Percentiles rank a stretch among this genome's conserved stretches.
These are phyloP conservation scores for Glebionis coronaria DNA, from an alignment of 129 eudicot species.

Conservation along the genomic window DNA sequence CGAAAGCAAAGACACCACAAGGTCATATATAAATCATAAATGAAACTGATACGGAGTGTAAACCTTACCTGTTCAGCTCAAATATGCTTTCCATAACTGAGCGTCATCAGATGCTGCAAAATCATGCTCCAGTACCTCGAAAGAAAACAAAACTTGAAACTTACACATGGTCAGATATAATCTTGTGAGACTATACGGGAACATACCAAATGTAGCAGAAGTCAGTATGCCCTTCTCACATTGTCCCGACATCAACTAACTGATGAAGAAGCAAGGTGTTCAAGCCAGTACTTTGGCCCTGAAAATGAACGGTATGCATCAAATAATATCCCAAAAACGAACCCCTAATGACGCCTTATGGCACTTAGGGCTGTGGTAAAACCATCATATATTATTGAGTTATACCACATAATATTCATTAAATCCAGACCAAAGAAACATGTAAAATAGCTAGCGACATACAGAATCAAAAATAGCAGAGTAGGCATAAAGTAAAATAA, in stretches of 20 bases:
- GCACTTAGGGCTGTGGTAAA: constrained; percentile 9
- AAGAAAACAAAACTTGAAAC: too few relatives aligned
- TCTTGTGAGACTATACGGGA: background rate
- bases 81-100: too few relatives aligned
- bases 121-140: too few relatives aligned
- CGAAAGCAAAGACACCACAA: too few relatives aligned
- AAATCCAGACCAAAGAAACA: constrained; percentile 10
- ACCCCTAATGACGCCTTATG: constrained; percentile 10
- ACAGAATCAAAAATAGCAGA: background rate
- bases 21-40: too few relatives aligned
- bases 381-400: background rate
- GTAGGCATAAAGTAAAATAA: too few relatives aligned
- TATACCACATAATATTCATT: background rate
- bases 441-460: background rate
- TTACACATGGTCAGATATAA: background rate
- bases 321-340: constrained; percentile 28
- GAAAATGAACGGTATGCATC: constrained; percentile 47
- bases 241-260: background rate
- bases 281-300: constrained; percentile 31
- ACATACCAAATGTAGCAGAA: background rate
- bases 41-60: too few relatives aligned
- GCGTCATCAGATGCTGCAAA: too few relatives aligned
- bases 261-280: background rate
- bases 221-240: background rate
- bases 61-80: too few relatives aligned